A percentile compares a stretch with the other conserved stretches of the same genome.
Evolutionary conservation across 306 rosid genomes (phyloP).

Genomic region (Vigna unguiculata): DNA sequence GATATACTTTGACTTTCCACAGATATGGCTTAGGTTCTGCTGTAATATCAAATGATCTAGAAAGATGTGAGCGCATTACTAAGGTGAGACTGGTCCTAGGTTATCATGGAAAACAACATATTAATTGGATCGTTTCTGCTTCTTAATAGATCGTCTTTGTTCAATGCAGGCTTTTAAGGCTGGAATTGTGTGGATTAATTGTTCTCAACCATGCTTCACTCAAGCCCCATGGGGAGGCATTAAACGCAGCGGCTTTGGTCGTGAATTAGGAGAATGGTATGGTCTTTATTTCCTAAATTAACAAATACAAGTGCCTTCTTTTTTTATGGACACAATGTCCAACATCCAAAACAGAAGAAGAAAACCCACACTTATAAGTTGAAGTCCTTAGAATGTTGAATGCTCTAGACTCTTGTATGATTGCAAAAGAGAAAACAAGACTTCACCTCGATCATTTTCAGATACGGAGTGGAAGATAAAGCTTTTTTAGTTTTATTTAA

Average conservation of each 20-base stretch:
- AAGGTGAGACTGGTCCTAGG: conserved; percentile 65
- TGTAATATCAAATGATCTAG: conserved; percentile 88
- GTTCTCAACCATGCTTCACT: conserved; percentile 96
- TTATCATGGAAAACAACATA: conserved; percentile 21
- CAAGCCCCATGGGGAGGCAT: conserved; percentile 99
- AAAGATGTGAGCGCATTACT: conserved; percentile 88
- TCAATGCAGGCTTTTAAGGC: conserved; percentile 77
- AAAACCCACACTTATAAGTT: conserved; percentile 28
- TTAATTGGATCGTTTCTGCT: conserved; percentile 21
- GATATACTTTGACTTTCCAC: conserved; percentile 48
- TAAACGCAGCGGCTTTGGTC: conserved; percentile 96
- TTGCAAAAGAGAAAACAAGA: neutral
- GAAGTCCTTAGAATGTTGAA: conserved; percentile 27
- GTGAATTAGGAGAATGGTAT: conserved; percentile 98
- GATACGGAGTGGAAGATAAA: conserved; percentile 19
- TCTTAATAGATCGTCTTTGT: conserved; percentile 31
- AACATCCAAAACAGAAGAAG: neutral
- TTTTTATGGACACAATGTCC: neutral
- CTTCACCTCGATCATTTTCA: conserved; percentile 5
- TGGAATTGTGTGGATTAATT: conserved; percentile 94
- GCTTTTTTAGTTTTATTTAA: conserved; percentile 1
- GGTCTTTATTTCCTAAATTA: conserved; percentile 30
- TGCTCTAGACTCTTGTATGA: conserved; percentile 12
- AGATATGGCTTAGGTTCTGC: conserved; percentile 93
- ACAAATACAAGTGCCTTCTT: neutral